These are phyloP conservation scores for Cystobasidium sp. DNA, from an alignment of 1,284 basidiomycete species.

Conservation along the genomic window DNA sequence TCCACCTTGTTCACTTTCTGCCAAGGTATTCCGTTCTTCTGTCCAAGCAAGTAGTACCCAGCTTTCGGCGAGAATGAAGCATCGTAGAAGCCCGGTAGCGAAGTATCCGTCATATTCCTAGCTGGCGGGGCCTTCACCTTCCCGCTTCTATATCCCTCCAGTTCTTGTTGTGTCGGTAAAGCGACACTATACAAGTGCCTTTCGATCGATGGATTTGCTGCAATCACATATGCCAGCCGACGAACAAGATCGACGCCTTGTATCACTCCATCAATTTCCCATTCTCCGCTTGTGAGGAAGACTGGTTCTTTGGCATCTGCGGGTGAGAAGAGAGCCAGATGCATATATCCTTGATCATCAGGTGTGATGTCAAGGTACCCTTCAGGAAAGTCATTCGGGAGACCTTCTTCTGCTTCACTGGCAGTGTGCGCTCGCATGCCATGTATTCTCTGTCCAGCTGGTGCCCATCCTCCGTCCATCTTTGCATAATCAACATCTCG, in stretches of 20 bases:
- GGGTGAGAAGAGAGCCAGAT: conserved; percentile 84
- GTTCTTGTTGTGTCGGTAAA: conserved; percentile 61
- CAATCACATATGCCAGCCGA: conserved; percentile 81
- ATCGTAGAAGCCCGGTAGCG: conserved; percentile 67
- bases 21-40: conserved; percentile 80
- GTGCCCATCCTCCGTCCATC: conserved; percentile 91
- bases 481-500: conserved; percentile 73
- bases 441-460: conserved; percentile 59
- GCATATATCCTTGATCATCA: conserved; percentile 76
- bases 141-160: conserved; percentile 47
- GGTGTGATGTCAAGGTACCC: conserved; percentile 89
- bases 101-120: conserved; percentile 69
- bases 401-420: background rate
- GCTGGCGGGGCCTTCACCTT: conserved; percentile 58
- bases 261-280: conserved; percentile 83
- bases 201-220: conserved; percentile 77
- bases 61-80: conserved; percentile 78
- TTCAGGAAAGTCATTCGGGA: conserved; percentile 47
- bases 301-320: conserved; percentile 69
- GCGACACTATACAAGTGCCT: conserved; percentile 80
- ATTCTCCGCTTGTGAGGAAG: conserved; percentile 82
- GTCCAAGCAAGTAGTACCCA: conserved; percentile 84
- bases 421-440: conserved; percentile 4
- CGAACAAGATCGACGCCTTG: conserved; percentile 71
- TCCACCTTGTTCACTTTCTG: conserved; percentile 74